Conservation (phyloP, 768 basidiomycete species). For the Boletus speciosus region DNA sequence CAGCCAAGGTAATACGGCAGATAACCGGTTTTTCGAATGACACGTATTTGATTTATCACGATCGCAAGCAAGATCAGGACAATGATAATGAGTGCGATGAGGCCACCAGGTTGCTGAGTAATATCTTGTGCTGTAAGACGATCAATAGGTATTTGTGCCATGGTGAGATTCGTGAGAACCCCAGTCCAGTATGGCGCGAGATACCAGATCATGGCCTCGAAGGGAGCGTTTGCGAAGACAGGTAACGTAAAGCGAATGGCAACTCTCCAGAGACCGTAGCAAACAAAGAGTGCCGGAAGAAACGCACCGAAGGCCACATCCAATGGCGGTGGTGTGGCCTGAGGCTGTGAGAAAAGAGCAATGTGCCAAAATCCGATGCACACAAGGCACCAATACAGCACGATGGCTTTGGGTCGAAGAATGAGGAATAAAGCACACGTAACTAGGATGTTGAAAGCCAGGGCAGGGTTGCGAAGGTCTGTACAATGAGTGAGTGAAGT, state of each 20-base stretch:
- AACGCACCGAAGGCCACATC: slow-evolving; percentile 74
- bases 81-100: slow-evolving; percentile 66
- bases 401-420: slow-evolving; percentile 64
- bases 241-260: slow-evolving; percentile 75
- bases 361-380: slow-evolving; percentile 88
- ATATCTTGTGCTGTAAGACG: slow-evolving; percentile 72
- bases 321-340: slow-evolving; percentile 60
- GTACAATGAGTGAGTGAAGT: slow-evolving; percentile 58
- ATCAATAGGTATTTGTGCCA: slow-evolving; percentile 70
- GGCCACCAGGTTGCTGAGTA: slow-evolving; percentile 58
- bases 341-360: slow-evolving; percentile 73
- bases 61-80: slow-evolving; percentile 55
- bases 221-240: slow-evolving; percentile 58
- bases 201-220: slow-evolving; percentile 74
- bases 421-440: slow-evolving; percentile 67
- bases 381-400: slow-evolving; percentile 73
- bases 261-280: slow-evolving; percentile 75
- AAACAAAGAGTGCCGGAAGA: slow-evolving; percentile 73
- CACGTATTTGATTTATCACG: slow-evolving; percentile 72
- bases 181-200: slow-evolving; percentile 78
- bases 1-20: slow-evolving; percentile 72
- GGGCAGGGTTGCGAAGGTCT: slow-evolving; percentile 66
- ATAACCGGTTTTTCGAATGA: slow-evolving; percentile 84
- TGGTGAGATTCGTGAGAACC: slow-evolving; percentile 68
- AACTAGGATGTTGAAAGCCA: slow-evolving; percentile 70